Base-by-base conservation (phyloP, 805 yeast genomes). In the Sugiyamaella chiloensis region DNA sequence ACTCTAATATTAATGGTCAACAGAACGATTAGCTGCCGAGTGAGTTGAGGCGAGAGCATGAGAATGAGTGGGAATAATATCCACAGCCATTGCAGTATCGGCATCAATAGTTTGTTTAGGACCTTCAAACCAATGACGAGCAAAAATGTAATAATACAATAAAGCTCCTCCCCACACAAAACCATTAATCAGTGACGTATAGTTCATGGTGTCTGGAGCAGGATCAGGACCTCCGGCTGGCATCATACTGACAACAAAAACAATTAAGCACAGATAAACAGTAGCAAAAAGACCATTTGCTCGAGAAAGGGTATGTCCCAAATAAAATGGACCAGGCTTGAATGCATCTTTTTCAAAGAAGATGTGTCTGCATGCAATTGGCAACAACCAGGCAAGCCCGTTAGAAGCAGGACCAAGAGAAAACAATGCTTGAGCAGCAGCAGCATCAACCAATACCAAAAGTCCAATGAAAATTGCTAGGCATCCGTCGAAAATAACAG, bases 361-460 rank as follows among this genome's bases (percentile, higher is more conserved):
- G 1, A 81, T 74, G 42, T 78, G 66, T 45, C 78, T 69, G 48
- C 80, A 65, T 44, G 78, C 67, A 21, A 80, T 74, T 19, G 89
- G 88, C 39, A 72, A 68, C 44, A 78, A 70, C 85, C 87, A 79
- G 2, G 86, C 79, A 23, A 81, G 64, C 55, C 76, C 75, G 60
- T 81, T 79, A 48, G 86, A 83, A 7, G 83, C 76, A 51, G 81
- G 75, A 27, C 76, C 77, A 34, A 83, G 68, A 0, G 85, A 76
- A 67, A 83, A 84, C 40, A 84, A 69, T n/a, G 89, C 88, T 48
- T 68, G 70, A 2, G 87, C 79, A 19, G 88, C 87, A 3, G 80
- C 71, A 2, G 73, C 52, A 35, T 80, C 81, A 46, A 81, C 79
- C 45, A 83, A 64, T 50, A 80, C 75, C 51, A 83, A 66, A 47